Evolutionary conservation across 306 rosid species (phyloP).

Genomic region (Gastrolobium villosum): DNA sequence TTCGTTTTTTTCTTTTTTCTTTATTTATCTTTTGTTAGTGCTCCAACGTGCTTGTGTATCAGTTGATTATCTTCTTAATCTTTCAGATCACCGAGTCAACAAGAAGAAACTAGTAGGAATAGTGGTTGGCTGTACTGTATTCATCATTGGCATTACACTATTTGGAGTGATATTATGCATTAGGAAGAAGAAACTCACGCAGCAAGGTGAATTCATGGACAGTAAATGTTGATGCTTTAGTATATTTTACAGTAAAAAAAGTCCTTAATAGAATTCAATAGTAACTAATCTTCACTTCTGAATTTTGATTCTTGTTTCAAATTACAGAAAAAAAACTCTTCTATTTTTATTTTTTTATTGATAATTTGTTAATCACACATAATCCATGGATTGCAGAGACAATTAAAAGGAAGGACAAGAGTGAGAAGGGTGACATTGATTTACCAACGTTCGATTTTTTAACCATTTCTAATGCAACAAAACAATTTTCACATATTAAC

Average conservation of each 20-base stretch:
- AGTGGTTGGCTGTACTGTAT: conserved; percentile 1
- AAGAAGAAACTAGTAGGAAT: conserved; percentile 35
- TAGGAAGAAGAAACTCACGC: conserved; percentile 23
- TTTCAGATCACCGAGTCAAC: conserved; percentile 16
- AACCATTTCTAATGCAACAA: conserved; percentile 48
- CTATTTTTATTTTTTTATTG: background rate
- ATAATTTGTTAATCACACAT: background rate
- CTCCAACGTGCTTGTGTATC: background rate
- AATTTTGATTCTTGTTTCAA: background rate
- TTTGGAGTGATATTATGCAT: conserved; percentile 16
- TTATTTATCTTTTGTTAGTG: background rate
- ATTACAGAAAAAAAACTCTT: background rate
- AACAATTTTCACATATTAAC: conserved; percentile 50
- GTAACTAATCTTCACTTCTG: background rate
- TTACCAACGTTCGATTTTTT: conserved; percentile 54
- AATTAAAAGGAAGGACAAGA: background rate
- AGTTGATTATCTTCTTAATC: background rate
- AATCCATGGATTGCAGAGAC: background rate
- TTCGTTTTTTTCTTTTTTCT: background rate
- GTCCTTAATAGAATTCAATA: background rate
- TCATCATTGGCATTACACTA: conserved; percentile 10
- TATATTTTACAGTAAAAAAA: background rate
- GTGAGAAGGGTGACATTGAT: conserved; percentile 39
- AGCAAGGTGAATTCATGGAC: conserved; percentile 26
- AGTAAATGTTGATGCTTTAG: background rate